These are phyloP conservation scores for Mycena latifolia DNA, from an alignment of 768 basidiomycete genomes.

Conservation along the genomic window DNA sequence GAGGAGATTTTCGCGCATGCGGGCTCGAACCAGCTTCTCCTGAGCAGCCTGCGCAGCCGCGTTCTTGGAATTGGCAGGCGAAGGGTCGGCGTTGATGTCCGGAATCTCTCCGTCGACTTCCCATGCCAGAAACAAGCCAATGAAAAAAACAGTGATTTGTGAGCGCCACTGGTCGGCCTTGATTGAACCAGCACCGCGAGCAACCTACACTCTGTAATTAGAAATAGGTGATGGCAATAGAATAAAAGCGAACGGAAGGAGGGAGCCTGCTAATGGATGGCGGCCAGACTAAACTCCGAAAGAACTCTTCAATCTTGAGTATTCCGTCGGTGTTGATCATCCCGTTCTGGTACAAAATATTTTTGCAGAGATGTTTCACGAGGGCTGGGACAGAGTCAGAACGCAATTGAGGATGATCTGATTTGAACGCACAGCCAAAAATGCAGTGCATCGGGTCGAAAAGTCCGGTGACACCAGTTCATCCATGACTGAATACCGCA, in stretches of 20 bases:
- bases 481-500: constrained; percentile 26
- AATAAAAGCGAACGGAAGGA: constrained; percentile 18
- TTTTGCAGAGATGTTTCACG: constrained; percentile 6
- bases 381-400: background rate
- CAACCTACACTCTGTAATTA: no score
- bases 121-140: constrained; percentile 39
- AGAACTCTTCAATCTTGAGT: constrained; percentile 19
- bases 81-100: constrained; percentile 26
- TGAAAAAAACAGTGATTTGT: no score
- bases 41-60: no score
- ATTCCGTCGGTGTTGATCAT: constrained; percentile 22
- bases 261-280: constrained; percentile 30
- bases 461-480: constrained; percentile 8
- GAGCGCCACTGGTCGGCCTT: constrained; percentile 41
- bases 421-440: constrained; percentile 19
- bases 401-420: background rate
- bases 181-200: constrained; percentile 25
- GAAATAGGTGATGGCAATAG: no score
- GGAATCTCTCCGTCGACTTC: constrained; percentile 35
- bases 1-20: constrained; percentile 5
- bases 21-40: constrained; percentile 25
- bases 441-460: constrained; percentile 35
- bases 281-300: constrained; percentile 26
- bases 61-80: constrained; percentile 26
- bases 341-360: constrained; percentile 31